These are phyloP conservation scores for Scenedesmus sp. DNA, from an alignment of 163 green algal genomes.

Conservation along the genomic window DNA sequence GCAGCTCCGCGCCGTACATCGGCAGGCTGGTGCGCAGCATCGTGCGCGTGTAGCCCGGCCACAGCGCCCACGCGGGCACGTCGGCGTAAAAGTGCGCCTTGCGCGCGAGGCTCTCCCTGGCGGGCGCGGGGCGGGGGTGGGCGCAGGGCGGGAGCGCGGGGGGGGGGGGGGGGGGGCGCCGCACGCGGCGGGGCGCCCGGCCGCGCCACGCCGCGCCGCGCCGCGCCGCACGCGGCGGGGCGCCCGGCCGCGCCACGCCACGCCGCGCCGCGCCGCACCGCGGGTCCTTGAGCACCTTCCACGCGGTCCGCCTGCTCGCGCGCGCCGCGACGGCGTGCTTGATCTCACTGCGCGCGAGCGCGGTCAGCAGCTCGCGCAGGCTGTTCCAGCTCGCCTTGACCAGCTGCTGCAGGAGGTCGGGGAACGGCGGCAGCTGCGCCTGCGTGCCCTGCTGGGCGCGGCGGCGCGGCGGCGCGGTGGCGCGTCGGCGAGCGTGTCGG, in stretches of 20 bases:
- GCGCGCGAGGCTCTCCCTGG: conserved; percentile 30
- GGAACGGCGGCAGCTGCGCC: conserved; percentile 36
- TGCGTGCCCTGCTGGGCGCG: conserved; percentile 4
- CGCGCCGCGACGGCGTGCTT: conserved; percentile 16
- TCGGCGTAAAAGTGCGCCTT: conserved; percentile 21
- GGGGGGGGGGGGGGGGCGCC: too few relatives aligned
- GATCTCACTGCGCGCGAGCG: conserved; percentile 38
- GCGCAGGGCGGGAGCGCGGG: too few relatives aligned
- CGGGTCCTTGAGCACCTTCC: conserved; percentile 42
- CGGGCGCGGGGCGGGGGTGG: neutral
- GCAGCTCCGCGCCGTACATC: conserved; percentile 31
- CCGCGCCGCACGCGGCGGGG: too few relatives aligned
- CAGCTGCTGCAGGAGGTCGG: conserved; percentile 31
- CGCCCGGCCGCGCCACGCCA: too few relatives aligned
- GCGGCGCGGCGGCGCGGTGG: neutral
- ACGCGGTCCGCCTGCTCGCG: conserved; percentile 21
- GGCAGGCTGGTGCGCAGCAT: conserved; percentile 37
- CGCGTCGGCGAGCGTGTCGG: neutral
- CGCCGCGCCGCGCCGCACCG: neutral
- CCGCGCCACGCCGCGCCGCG: neutral
- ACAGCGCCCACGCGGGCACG: conserved; percentile 17
- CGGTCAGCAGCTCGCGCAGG: conserved; percentile 37
- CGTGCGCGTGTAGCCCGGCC: conserved; percentile 22
- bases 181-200: too few relatives aligned
- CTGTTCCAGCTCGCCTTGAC: conserved; percentile 35